phyloP scores from a whole-genome alignment of 768 basidiomycete species.

The Inosperma sp. region DNA sequence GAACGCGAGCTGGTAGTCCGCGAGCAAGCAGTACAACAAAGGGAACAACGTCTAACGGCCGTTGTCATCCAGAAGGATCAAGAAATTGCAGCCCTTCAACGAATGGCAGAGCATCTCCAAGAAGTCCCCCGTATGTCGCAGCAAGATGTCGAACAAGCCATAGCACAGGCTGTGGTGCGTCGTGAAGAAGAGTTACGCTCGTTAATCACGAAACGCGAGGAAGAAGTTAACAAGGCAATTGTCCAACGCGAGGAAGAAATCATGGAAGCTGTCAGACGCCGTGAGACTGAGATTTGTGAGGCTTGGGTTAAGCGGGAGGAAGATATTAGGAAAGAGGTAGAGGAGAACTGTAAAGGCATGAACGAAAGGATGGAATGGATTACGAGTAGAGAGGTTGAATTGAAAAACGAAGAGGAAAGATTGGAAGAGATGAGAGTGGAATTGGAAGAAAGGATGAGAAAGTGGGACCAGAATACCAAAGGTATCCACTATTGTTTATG shows the following conservation, averaged over 20 bases:
- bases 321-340: slow-evolving; percentile 48
- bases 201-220: slow-evolving; percentile 62
- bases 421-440: slow-evolving; percentile 44
- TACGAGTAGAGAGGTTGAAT: slow-evolving; percentile 46
- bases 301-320: slow-evolving; percentile 55
- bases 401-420: slow-evolving; percentile 47
- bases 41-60: slow-evolving; percentile 47
- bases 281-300: slow-evolving; percentile 59
- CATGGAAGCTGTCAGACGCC: slow-evolving; percentile 56
- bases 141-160: slow-evolving; percentile 39
- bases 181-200: slow-evolving; percentile 68
- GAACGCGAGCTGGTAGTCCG: slow-evolving; percentile 62
- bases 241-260: slow-evolving; percentile 66
- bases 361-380: slow-evolving; percentile 50
- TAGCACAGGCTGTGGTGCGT: slow-evolving; percentile 53
- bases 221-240: slow-evolving; percentile 64
- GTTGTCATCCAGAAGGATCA: slow-evolving; percentile 53
- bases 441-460: slow-evolving; percentile 46
- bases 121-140: slow-evolving; percentile 25
- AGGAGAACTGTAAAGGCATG: slow-evolving; percentile 42
- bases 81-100: slow-evolving; percentile 50
- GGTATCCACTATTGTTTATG: slow-evolving; percentile 11
- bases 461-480: slow-evolving; percentile 32
- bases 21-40: slow-evolving; percentile 51
- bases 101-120: slow-evolving; percentile 40